phyloP scores from a whole-genome alignment of 2,329 filamentous ascomycete species.

The Ceratocystis alfenasii region DNA sequence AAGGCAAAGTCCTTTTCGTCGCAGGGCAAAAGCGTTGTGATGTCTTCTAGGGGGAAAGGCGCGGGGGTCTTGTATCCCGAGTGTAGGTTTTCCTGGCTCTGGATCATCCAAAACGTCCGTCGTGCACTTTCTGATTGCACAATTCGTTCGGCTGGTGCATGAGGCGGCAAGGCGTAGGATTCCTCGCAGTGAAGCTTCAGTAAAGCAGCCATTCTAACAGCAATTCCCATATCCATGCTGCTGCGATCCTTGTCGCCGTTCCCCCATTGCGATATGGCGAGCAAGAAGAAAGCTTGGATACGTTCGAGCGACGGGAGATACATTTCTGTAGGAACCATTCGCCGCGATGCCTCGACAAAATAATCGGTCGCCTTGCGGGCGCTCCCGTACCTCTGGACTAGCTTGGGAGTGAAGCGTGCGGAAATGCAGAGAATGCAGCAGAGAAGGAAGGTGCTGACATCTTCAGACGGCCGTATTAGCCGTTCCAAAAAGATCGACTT shows the following conservation, averaged over 20 bases:
- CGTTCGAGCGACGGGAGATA: conserved; percentile 27
- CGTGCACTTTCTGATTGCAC: conserved; percentile 29
- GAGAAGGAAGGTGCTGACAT: conserved; percentile 28
- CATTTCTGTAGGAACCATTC: conserved; percentile 27
- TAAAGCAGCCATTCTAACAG: conserved; percentile 30
- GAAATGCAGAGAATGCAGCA: conserved; percentile 28
- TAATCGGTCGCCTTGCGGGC: conserved; percentile 26
- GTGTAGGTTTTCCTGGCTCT: conserved; percentile 31
- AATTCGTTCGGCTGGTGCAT: conserved; percentile 27
- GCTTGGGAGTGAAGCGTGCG: conserved; percentile 27
- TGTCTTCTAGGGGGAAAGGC: conserved; percentile 30
- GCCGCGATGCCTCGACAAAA: conserved; percentile 26
- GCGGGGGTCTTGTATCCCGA: conserved; percentile 29
- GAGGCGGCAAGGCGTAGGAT: conserved; percentile 27
- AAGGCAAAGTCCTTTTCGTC: conserved; percentile 32
- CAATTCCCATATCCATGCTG: conserved; percentile 32
- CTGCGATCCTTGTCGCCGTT: conserved; percentile 28
- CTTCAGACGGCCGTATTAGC: conserved; percentile 23
- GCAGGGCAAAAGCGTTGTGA: conserved; percentile 31
- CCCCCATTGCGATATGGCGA: conserved; percentile 30
- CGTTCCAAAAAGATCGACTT: conserved; percentile 28
- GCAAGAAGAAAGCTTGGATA: conserved; percentile 29
- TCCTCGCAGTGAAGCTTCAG: conserved; percentile 31
- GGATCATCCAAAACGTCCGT: conserved; percentile 32
- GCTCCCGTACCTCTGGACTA: conserved; percentile 25